phyloP scores from a whole-genome alignment of 768 basidiomycete species.

The Amanita fuliginea region DNA sequence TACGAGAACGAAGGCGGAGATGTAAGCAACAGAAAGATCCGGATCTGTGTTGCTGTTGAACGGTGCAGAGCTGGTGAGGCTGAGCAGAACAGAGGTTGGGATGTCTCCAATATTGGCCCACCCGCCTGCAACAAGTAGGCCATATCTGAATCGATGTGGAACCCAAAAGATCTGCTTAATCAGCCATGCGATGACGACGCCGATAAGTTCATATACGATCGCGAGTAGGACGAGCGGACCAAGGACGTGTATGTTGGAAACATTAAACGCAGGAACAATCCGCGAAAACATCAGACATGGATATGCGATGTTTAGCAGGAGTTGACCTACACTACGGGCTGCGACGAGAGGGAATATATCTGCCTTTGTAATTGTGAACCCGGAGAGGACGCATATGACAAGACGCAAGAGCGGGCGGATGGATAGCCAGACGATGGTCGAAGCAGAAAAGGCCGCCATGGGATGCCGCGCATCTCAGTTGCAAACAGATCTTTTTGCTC shows the following conservation, averaged over 20 bases:
- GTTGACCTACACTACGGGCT: conserved; percentile 47
- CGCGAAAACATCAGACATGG: conserved; percentile 64
- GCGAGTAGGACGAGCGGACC: conserved; percentile 58
- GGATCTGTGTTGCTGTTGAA: conserved; percentile 51
- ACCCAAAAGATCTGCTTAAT: conserved; percentile 62
- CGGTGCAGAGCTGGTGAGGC: conserved; percentile 47
- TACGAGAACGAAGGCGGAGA: conserved; percentile 49
- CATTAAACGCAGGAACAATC: conserved; percentile 54
- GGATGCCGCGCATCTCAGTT: background rate
- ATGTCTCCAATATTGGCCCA: conserved; percentile 66
- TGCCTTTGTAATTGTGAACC: conserved; percentile 47
- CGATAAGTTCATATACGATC: conserved; percentile 45
- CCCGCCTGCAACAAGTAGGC: conserved; percentile 56
- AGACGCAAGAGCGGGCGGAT: background rate
- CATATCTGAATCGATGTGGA: conserved; percentile 65
- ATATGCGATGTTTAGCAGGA: conserved; percentile 51
- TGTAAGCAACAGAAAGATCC: conserved; percentile 55
- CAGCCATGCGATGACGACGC: conserved; percentile 41
- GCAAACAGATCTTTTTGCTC: background rate
- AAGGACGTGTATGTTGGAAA: conserved; percentile 42
- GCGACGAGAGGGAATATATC: conserved; percentile 51
- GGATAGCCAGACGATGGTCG: background rate
- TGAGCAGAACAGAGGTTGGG: conserved; percentile 55
- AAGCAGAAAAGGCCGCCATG: background rate
- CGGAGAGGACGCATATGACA: conserved; percentile 35